Evolutionary conservation across 1,284 basidiomycete genomes (phyloP).

Genomic region (Phenoliferia sp.): DNA sequence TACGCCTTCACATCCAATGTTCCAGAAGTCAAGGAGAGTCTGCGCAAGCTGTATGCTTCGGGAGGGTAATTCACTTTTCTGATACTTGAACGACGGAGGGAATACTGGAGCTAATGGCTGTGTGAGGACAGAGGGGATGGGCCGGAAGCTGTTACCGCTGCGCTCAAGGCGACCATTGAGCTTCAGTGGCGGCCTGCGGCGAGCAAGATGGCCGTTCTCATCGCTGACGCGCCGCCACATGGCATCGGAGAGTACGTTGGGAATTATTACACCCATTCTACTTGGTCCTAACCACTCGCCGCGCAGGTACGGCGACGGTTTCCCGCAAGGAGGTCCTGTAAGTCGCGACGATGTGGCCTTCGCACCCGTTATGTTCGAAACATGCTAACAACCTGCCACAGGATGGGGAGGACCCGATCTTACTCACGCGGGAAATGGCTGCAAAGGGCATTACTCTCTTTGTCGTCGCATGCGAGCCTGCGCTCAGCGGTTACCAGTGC

Average conservation of each 20-base stretch:
- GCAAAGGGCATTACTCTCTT: slow-evolving; percentile 83
- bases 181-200: slow-evolving; percentile 85
- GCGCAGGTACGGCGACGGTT: slow-evolving; percentile 66
- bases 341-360: too few species aligned
- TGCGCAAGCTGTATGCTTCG: slow-evolving; percentile 80
- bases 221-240: slow-evolving; percentile 97
- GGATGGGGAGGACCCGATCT: slow-evolving; percentile 73
- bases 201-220: slow-evolving; percentile 70
- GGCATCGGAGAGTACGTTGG: slow-evolving; percentile 67
- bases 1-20: slow-evolving; percentile 94
- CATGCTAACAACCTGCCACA: slow-evolving; percentile 30
- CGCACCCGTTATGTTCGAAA: too few species aligned
- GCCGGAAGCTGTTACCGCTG: slow-evolving; percentile 95
- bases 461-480: slow-evolving; percentile 97
- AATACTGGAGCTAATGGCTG: neutral
- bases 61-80: slow-evolving; percentile 50
- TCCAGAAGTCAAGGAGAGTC: slow-evolving; percentile 73
- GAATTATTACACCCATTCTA: neutral
- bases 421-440: slow-evolving; percentile 84
- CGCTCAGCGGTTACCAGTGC: slow-evolving; percentile 50
- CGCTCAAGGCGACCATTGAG: slow-evolving; percentile 70
- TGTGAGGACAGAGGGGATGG: slow-evolving; percentile 70
- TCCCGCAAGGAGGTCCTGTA: slow-evolving; percentile 43
- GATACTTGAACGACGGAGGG: neutral
- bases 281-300: neutral